Percentiles rank a stretch among this genome's conserved stretches.
These are phyloP conservation scores for Pyrenopolyporus hunteri DNA, from an alignment of 495 filamentous ascomycete species.

Conservation along the genomic window DNA sequence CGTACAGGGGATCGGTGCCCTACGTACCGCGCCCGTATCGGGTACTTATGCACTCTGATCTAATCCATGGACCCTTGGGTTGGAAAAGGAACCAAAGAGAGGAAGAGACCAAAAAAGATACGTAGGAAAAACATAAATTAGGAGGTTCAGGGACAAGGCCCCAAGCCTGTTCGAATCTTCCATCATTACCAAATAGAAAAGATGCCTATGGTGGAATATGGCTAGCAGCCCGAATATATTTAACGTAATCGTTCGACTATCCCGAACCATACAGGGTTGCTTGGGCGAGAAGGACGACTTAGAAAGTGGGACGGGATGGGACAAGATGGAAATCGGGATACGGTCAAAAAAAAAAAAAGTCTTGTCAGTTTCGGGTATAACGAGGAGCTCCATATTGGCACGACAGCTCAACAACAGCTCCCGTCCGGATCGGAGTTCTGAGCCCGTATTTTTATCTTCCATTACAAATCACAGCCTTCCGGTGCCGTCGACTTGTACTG, in stretches of 20 bases:
- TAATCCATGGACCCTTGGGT: conserved; percentile 31
- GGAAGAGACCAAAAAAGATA: too few species aligned
- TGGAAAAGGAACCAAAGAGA: too few species aligned
- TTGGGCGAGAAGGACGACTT: conserved; percentile 9
- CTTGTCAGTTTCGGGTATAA: conserved; percentile 16
- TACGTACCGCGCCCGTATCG: conserved; percentile 17
- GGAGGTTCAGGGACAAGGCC: conserved; percentile 31
- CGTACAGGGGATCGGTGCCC: conserved; percentile 17
- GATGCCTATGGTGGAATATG: conserved; percentile 37
- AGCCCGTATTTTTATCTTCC: background rate
- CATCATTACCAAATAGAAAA: conserved; percentile 60
- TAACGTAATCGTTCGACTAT: conserved; percentile 59
- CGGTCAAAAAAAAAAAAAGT: conserved; percentile 1
- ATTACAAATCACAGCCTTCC: background rate
- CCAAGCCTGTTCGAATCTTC: conserved; percentile 31
- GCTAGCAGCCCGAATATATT: conserved; percentile 50
- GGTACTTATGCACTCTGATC: conserved; percentile 30
- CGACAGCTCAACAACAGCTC: background rate
- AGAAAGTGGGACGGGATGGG: conserved; percentile 20
- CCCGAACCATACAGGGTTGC: conserved; percentile 48
- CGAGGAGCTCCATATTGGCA: background rate
- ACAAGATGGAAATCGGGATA: conserved; percentile 10
- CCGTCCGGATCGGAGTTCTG: background rate
- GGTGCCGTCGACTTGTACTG: background rate
- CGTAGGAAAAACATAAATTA: conserved; percentile 21